These are phyloP conservation scores for Chaetomiaceae sp. DNA, from an alignment of 2,329 filamentous ascomycete species.

Conservation along the genomic window DNA sequence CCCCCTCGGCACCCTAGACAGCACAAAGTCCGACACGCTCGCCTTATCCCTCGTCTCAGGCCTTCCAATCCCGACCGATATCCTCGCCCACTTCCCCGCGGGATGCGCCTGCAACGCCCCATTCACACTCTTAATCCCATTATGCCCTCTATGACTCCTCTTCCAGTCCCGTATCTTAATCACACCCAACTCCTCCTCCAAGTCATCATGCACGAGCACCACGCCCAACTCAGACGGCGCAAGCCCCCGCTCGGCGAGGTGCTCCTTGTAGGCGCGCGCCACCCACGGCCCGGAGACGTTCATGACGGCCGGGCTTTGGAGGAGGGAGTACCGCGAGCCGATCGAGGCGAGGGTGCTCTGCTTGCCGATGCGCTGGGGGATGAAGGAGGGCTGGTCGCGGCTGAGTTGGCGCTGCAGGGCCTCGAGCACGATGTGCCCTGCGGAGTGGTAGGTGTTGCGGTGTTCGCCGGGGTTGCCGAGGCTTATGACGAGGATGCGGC, in stretches of 20 bases:
- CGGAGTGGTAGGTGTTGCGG: conserved; percentile 76
- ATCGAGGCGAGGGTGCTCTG: conserved; percentile 47
- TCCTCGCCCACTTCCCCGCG: conserved; percentile 47
- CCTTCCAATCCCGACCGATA: conserved; percentile 85
- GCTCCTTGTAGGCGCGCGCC: conserved; percentile 58
- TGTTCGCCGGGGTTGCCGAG: conserved; percentile 80
- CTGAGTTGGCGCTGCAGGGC: conserved; percentile 50
- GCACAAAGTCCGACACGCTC: conserved; percentile 72
- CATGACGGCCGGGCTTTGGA: conserved; percentile 76
- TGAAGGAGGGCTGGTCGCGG: conserved; percentile 46
- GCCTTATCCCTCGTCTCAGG: conserved; percentile 63
- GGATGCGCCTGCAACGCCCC: conserved; percentile 44
- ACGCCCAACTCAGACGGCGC: conserved; percentile 42
- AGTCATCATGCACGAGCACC: conserved; percentile 83
- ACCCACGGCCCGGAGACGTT: conserved; percentile 76
- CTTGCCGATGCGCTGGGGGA: conserved; percentile 42
- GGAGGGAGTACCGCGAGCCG: conserved; percentile 57
- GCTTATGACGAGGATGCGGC: conserved; percentile 72
- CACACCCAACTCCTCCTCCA: conserved; percentile 67
- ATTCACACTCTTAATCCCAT: conserved; percentile 67
- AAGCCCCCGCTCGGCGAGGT: conserved; percentile 38
- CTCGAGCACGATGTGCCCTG: conserved; percentile 74
- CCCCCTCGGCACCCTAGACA: conserved; percentile 53
- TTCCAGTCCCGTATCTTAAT: conserved; percentile 62
- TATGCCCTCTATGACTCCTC: conserved; percentile 65